Evolutionary conservation across 768 basidiomycete genomes (phyloP).

Genomic region (Leccinum pellstonianum): DNA sequence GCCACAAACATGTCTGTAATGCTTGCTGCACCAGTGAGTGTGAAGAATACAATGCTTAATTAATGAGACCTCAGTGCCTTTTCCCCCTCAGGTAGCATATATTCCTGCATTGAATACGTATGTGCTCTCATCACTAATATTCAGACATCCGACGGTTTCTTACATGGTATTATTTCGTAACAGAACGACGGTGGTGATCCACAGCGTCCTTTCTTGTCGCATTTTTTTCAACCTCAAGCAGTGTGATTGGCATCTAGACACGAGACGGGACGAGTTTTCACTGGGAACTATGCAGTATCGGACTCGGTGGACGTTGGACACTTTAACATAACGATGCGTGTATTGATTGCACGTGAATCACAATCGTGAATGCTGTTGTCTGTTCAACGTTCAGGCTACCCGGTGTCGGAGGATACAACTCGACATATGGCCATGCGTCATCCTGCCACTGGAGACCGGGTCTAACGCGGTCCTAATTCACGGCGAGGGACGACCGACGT

Average conservation of each 20-base stretch:
- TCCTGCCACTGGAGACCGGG: too few species aligned
- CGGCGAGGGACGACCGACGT: too few species aligned
- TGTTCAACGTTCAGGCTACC: too few species aligned
- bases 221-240: constrained; percentile 12
- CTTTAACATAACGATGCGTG: neutral
- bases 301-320: neutral
- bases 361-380: too few species aligned
- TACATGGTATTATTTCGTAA: neutral
- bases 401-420: too few species aligned
- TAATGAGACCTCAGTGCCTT: neutral
- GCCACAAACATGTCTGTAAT: constrained; percentile 15
- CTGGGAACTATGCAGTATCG: constrained; percentile 10
- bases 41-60: neutral
- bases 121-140: constrained; percentile 3
- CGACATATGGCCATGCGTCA: too few species aligned
- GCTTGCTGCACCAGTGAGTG: constrained; percentile 21
- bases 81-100: constrained; percentile 10
- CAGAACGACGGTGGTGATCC: constrained; percentile 28
- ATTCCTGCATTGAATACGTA: constrained; percentile 23
- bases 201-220: constrained; percentile 24
- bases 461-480: too few species aligned
- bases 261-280: neutral
- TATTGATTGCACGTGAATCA: too few species aligned
- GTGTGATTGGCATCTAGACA: constrained; percentile 7
- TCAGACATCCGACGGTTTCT: neutral